Conservation (phyloP, 1,139 yeast genomes). For the Saccharomyces hybrid region DNA sequence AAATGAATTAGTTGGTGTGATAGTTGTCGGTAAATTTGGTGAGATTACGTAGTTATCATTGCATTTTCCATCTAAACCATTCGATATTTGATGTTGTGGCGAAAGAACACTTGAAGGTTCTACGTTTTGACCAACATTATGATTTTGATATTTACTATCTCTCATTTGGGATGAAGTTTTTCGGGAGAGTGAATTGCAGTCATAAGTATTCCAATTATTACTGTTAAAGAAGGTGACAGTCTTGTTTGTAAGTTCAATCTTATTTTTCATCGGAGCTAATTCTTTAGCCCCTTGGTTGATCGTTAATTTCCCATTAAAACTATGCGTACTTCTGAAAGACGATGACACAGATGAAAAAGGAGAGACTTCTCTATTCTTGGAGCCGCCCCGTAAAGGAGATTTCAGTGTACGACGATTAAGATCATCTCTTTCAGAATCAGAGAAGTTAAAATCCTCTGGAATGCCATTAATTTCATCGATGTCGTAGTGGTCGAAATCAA, state of each 20-base stretch:
- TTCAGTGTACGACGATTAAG: not conserved
- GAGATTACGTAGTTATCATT: not conserved
- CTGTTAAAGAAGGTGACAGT: slow-evolving; percentile 49
- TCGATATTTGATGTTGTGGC: not conserved
- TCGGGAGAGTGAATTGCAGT: not conserved
- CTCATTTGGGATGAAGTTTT: not conserved
- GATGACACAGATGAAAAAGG: slow-evolving; percentile 14
- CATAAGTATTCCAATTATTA: slow-evolving; percentile 1
- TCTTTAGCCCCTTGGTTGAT: slow-evolving; percentile 27
- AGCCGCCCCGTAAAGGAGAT: not conserved
- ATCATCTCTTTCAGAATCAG: slow-evolving; percentile 30
- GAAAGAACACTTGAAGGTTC: not conserved
- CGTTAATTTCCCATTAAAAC: slow-evolving; percentile 25
- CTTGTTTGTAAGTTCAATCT: slow-evolving; percentile 43
- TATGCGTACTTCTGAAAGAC: slow-evolving; percentile 29
- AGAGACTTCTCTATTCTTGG: slow-evolving; percentile 9
- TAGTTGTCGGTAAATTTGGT: slow-evolving; percentile 4
- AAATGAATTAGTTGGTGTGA: slow-evolving; percentile 18
- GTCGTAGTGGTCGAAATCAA: slow-evolving; percentile 24
- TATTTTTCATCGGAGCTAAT: slow-evolving; percentile 34
- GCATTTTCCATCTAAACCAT: not conserved
- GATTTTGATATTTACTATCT: not conserved
- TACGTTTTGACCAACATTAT: not conserved
- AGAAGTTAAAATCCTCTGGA: slow-evolving; percentile 55
- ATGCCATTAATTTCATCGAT: slow-evolving; percentile 49